A percentile compares a stretch with the other conserved stretches of the same genome.
Conservation (phyloP, 2,329 filamentous ascomycete species). For the Sordariomycetes sp. region DNA sequence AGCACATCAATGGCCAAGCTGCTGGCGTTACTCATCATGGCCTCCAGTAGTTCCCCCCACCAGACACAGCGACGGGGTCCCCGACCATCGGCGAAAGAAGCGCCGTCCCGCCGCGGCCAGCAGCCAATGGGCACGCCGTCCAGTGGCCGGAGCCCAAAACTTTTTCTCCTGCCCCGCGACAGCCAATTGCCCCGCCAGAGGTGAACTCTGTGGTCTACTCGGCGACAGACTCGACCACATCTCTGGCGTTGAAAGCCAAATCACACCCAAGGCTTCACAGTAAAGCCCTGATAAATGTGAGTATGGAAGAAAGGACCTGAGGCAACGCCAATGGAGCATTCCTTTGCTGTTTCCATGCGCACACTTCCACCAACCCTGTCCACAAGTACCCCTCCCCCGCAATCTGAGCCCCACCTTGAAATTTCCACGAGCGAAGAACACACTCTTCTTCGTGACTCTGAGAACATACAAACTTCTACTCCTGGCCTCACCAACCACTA, state of each 20-base stretch:
- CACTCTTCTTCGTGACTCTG: neutral
- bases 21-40: too few relatives aligned
- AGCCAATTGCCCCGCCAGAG: neutral
- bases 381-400: constrained; percentile 1
- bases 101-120: neutral
- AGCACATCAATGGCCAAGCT: too few relatives aligned
- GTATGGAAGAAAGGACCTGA: neutral
- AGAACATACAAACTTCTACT: neutral
- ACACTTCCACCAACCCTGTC: neutral
- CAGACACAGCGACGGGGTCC: too few relatives aligned
- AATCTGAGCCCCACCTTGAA: neutral
- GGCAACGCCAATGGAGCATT: neutral
- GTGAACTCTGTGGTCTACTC: neutral
- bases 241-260: neutral
- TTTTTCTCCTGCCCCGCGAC: neutral
- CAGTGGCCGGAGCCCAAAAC: neutral
- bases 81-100: neutral
- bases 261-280: neutral
- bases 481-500: neutral
- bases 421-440: neutral
- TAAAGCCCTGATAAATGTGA: neutral
- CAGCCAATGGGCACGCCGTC: neutral
- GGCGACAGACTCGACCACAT: neutral
- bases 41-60: too few relatives aligned
- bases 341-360: neutral